Evolutionary conservation across 148 eudicot species (phyloP).

Genomic region (Oxyria digyna): DNA sequence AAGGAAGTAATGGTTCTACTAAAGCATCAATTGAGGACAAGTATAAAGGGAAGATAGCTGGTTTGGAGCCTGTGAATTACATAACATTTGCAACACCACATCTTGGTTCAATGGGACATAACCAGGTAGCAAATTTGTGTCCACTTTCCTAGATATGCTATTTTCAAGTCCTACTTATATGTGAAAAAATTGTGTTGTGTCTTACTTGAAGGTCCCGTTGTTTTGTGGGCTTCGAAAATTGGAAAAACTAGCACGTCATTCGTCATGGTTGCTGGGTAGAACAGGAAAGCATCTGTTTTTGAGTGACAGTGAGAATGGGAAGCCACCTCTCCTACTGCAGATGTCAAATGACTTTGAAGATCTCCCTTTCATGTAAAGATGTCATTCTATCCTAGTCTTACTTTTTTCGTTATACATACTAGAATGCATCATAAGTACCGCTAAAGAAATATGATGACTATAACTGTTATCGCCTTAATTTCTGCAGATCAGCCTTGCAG

Average conservation of each 20-base stretch:
- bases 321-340: slow-evolving; percentile 65
- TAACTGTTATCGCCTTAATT: neutral
- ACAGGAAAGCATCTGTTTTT: slow-evolving; percentile 70
- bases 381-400: neutral
- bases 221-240: slow-evolving; percentile 54
- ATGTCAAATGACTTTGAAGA: slow-evolving; percentile 61
- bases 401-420: neutral
- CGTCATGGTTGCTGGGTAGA: slow-evolving; percentile 65
- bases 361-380: slow-evolving; percentile 68
- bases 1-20: slow-evolving; percentile 13
- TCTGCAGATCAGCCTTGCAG: slow-evolving; percentile 67
- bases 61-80: slow-evolving; percentile 76
- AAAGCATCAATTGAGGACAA: slow-evolving; percentile 26
- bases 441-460: neutral
- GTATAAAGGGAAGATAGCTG: slow-evolving; percentile 51
- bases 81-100: slow-evolving; percentile 85
- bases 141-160: neutral
- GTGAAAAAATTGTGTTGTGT: neutral
- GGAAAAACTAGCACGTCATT: slow-evolving; percentile 47
- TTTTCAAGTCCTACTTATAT: neutral
- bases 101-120: slow-evolving; percentile 86
- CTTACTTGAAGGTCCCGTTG: slow-evolving; percentile 47
- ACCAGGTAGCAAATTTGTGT: slow-evolving; percentile 42
- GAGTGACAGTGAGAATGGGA: slow-evolving; percentile 48
- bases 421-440: neutral